Evolutionary conservation across 768 basidiomycete species (phyloP).

Genomic region (Leccinellum luteum): DNA sequence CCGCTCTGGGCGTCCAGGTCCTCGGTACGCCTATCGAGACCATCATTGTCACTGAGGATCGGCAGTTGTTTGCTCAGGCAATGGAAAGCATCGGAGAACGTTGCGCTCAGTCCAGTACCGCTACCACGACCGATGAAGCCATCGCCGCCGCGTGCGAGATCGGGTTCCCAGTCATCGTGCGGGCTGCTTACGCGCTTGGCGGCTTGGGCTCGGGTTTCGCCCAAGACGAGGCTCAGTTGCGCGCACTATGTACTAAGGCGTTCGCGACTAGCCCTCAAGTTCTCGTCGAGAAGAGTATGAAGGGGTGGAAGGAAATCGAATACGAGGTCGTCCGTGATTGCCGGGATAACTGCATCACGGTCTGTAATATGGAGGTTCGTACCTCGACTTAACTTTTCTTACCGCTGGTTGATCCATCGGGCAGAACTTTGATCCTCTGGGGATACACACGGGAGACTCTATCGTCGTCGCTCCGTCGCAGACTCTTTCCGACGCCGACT

Average conservation of each 20-base stretch:
- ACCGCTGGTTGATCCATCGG: background rate
- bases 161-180: conserved; percentile 93
- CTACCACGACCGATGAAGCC: conserved; percentile 85
- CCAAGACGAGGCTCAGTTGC: conserved; percentile 87
- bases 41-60: conserved; percentile 95
- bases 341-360: conserved; percentile 97
- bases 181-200: conserved; percentile 95
- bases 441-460: conserved; percentile 98
- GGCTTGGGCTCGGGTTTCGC: conserved; percentile 96
- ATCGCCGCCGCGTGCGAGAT: conserved; percentile 77
- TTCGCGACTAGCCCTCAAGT: conserved; percentile 98
- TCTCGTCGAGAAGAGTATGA: conserved; percentile 99
- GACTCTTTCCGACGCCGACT: conserved; percentile 97
- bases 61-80: conserved; percentile 88
- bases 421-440: conserved; percentile 98
- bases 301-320: conserved; percentile 99
- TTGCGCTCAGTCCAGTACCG: conserved; percentile 87
- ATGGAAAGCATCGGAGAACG: conserved; percentile 97
- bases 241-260: conserved; percentile 86
- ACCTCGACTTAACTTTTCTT: background rate
- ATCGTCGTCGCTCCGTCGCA: conserved; percentile 98
- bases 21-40: conserved; percentile 97
- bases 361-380: conserved; percentile 99
- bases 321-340: conserved; percentile 99
- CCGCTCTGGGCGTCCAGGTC: conserved; percentile 83